Evolutionary conservation across 805 yeast species (phyloP).

Genomic region (Candida stauntonica): DNA sequence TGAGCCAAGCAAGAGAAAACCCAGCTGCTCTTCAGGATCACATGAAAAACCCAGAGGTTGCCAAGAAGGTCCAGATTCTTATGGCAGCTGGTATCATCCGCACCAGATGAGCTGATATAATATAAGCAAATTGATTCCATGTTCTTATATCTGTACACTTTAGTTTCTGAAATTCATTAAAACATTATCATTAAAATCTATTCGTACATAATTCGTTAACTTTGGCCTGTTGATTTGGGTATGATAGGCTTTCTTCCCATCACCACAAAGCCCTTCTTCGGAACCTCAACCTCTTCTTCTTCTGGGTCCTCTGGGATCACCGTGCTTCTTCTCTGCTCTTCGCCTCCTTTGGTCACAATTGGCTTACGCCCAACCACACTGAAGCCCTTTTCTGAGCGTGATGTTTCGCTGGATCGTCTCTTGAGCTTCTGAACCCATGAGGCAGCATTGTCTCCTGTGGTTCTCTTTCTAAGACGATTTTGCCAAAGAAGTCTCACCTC

Average conservation of each 20-base stretch:
- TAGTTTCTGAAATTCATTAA: too few relatives aligned
- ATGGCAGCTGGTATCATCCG: slow-evolving; percentile 97
- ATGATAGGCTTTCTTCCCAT: slow-evolving; percentile 8
- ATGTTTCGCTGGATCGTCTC: too few relatives aligned
- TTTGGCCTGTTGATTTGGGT: slow-evolving; percentile 1
- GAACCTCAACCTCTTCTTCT: too few relatives aligned
- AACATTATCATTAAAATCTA: background rate
- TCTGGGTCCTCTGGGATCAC: too few relatives aligned
- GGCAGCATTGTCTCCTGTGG: too few relatives aligned
- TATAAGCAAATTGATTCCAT: too few relatives aligned
- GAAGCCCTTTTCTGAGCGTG: slow-evolving; percentile 9
- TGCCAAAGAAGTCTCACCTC: slow-evolving; percentile 12
- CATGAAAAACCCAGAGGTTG: slow-evolving; percentile 93
- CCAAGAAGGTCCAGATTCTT: slow-evolving; percentile 79
- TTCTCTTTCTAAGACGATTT: slow-evolving; percentile 2
- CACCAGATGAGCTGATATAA: slow-evolving; percentile 47
- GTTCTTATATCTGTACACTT: too few relatives aligned
- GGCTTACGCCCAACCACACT: slow-evolving; percentile 11
- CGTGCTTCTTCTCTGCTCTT: slow-evolving; percentile 1
- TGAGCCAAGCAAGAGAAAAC: slow-evolving; percentile 88
- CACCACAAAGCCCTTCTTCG: slow-evolving; percentile 5
- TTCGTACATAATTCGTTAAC: background rate
- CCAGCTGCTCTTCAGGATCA: slow-evolving; percentile 98
- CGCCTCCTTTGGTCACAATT: background rate
- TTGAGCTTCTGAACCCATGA: too few relatives aligned